Base-by-base conservation (phyloP, 1,139 yeast genomes). In the Hyphopichia pseudoburtonii region DNA sequence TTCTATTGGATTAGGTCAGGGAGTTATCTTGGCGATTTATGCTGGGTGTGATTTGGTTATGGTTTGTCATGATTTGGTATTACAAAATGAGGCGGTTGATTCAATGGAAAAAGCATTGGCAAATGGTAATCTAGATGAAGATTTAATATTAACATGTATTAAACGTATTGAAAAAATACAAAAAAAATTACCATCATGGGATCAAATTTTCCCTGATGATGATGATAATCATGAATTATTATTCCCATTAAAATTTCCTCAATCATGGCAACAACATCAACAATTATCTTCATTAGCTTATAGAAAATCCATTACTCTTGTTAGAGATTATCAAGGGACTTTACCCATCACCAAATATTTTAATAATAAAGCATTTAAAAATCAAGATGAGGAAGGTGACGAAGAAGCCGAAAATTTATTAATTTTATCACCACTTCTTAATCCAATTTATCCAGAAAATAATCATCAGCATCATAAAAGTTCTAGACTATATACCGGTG, bases 31-130 rank as follows among this genome's bases (percentile, higher is more conserved):
- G 52, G 82, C 86, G 0, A 62, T 79, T 4, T 69, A 73, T 41
- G 86, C 86, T 2, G 83, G 85, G 1, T 81, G 86, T 56, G 86
- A 81, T 51, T 64, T 80, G 48, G 78, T 81, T 4, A 66, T 80
- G 66, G 83, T 80, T 9, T 80, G 86, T 49, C 81, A 79, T 42
- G 78, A 78, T 42, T 61, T 62, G 46, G 60, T 65, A n/a, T 62
- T 78, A 29, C 87, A 81, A 50, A 66, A 70, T 34, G 86, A 81
- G 50, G 85, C 84, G 3, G 64, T 79, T 5, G 75, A 71, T 17
- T 76, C 81, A 2, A 61, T 80, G 45, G 55, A 66, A 35, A 76
- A 77, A 40, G 86, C 83, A 0, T 63, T 78, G 8, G 61, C 62
- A 5, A 70, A 72, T 45, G 84, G 82, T 1, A 72, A 74, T 39